phyloP scores from a whole-genome alignment of 306 rosid genomes.

The Vicia sativa region DNA sequence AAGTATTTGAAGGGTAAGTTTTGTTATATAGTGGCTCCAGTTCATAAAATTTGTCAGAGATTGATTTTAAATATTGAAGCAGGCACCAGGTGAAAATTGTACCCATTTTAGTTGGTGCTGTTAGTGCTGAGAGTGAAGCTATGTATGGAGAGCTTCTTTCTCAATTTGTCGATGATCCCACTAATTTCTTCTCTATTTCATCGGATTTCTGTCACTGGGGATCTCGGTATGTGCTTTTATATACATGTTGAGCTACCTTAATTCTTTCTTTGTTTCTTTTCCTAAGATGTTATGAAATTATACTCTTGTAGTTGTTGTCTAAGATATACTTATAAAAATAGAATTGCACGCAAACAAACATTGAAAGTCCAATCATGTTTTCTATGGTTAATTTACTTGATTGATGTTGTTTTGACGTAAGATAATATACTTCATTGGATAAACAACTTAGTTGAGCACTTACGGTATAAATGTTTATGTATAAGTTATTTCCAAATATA shows the following conservation, averaged over 20 bases:
- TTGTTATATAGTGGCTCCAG: conserved; percentile 11
- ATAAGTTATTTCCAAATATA: neutral
- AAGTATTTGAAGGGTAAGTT: conserved; percentile 90
- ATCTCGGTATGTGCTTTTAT: conserved; percentile 60
- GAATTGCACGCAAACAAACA: neutral
- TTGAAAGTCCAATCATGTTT: conserved; percentile 11
- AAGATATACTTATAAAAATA: conserved; percentile 15
- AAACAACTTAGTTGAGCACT: neutral
- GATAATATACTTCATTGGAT: neutral
- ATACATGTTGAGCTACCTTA: conserved; percentile 6
- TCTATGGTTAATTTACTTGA: neutral
- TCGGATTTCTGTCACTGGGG: conserved; percentile 99
- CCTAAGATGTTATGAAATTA: neutral
- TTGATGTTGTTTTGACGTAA: conserved; percentile 20
- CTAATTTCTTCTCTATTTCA: conserved; percentile 77
- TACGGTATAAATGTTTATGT: neutral
- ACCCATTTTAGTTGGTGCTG: conserved; percentile 91
- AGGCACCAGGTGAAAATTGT: conserved; percentile 84
- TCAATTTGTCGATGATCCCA: conserved; percentile 81
- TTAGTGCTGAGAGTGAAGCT: conserved; percentile 76
- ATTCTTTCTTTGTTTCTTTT: neutral
- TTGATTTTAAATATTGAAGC: conserved; percentile 43
- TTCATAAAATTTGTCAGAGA: conserved; percentile 24
- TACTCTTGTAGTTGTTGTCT: neutral
- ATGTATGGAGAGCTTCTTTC: conserved; percentile 79